These are phyloP conservation scores for Catunica adiposa DNA, from an alignment of 2,329 filamentous ascomycete species.

Conservation along the genomic window DNA sequence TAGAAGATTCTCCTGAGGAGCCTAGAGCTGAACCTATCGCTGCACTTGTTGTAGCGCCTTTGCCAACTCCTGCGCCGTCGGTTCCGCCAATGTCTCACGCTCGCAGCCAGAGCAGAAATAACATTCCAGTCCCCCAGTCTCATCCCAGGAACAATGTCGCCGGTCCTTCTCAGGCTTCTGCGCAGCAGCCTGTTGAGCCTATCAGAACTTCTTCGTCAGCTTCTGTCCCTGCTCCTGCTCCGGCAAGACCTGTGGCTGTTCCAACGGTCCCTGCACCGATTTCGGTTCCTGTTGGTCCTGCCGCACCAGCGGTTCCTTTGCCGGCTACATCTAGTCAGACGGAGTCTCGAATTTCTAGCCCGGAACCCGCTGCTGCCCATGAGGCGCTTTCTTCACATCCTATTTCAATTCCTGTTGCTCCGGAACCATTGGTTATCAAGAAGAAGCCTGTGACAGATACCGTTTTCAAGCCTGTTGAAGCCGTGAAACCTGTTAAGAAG, in stretches of 20 bases:
- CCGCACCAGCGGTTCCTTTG: not conserved
- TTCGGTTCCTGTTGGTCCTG: not conserved
- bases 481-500: not conserved
- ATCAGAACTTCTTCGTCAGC: too few relatives aligned
- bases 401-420: not conserved
- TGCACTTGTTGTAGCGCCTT: not conserved
- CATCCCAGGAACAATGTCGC: not conserved
- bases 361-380: not conserved
- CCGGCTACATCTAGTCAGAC: not conserved
- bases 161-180: too few relatives aligned
- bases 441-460: not conserved
- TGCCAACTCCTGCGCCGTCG: not conserved
- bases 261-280: not conserved
- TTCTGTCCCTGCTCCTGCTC: not conserved
- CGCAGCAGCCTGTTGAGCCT: too few relatives aligned
- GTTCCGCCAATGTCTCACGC: not conserved
- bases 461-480: not conserved
- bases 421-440: not conserved
- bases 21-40: not conserved
- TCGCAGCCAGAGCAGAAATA: not conserved
- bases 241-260: not conserved
- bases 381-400: constrained; percentile 6
- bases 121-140: not conserved
- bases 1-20: not conserved
- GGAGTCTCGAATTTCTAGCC: not conserved